A percentile compares a stretch with the other conserved stretches of the same genome.
Conservation (phyloP, 2,329 filamentous ascomycete species). For the Tolypocladium tropicale region DNA sequence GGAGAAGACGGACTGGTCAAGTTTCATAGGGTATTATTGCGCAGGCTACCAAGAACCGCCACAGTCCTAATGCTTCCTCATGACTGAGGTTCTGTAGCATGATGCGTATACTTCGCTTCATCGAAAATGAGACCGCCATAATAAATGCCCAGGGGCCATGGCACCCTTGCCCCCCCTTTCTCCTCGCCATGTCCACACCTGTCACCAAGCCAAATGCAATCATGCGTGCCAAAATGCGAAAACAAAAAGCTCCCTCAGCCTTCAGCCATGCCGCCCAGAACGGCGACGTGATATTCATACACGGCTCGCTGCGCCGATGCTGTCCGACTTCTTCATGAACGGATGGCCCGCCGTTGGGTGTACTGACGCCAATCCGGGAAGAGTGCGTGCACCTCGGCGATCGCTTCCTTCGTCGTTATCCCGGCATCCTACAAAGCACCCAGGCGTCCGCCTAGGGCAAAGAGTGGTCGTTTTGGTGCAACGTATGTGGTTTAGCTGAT, state of each 20-base stretch:
- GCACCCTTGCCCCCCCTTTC: background rate
- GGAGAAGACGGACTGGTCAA: background rate
- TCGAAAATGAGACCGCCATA: background rate
- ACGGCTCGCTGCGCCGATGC: background rate
- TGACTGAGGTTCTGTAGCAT: background rate
- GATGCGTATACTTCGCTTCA: background rate
- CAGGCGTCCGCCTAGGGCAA: background rate
- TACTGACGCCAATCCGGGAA: background rate
- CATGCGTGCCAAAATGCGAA: background rate
- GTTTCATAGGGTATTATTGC: background rate
- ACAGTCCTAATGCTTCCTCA: background rate
- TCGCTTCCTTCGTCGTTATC: background rate
- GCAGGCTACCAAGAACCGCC: background rate
- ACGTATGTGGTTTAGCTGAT: conserved; percentile 50
- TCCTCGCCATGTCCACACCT: background rate
- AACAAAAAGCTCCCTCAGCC: background rate
- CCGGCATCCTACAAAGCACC: background rate
- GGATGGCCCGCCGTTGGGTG: background rate
- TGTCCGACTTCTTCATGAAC: background rate
- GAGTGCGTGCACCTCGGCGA: background rate
- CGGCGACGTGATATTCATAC: background rate
- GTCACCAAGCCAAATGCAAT: background rate
- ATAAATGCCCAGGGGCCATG: background rate
- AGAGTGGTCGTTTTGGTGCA: background rate
- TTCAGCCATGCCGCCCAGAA: background rate